A percentile compares a stretch with the other conserved stretches of the same genome.
Evolutionary conservation across 73 alveolate species (phyloP).

Genomic region (Uronychia binucleata): DNA sequence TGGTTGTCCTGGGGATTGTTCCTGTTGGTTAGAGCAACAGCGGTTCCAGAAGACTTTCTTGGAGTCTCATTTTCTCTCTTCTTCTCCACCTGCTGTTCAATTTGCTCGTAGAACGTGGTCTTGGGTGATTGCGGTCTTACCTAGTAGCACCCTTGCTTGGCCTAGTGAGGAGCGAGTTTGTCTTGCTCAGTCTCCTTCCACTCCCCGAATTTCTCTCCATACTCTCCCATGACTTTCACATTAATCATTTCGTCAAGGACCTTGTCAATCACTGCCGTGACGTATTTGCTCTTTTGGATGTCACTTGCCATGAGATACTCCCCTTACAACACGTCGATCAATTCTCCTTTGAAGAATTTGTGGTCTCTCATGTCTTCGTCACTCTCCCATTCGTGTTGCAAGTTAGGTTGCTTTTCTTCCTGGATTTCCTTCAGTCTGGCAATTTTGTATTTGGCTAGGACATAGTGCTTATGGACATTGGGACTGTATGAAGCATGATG

Average conservation of each 20-base stretch:
- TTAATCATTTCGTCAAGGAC: conserved; percentile 55
- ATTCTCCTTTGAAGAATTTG: conserved; percentile 48
- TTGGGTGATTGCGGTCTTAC: no score
- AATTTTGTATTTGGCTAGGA: conserved; percentile 13
- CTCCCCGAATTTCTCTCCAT: no score
- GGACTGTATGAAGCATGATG: not conserved
- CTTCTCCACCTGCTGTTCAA: no score
- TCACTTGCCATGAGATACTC: not conserved
- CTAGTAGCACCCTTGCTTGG: no score
- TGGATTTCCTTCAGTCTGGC: conserved; percentile 4
- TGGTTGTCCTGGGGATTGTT: no score
- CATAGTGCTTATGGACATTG: not conserved
- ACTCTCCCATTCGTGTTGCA: conserved; percentile 20
- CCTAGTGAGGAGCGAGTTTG: no score
- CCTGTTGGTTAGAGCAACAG: no score
- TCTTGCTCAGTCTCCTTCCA: no score
- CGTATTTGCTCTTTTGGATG: conserved; percentile 9
- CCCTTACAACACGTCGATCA: conserved; percentile 16
- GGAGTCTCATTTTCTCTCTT: no score
- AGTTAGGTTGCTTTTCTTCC: conserved; percentile 8
- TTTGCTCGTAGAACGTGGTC: no score
- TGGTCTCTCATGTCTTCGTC: conserved; percentile 35
- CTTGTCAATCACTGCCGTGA: conserved; percentile 19
- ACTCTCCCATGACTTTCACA: no score
- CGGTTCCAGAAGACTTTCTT: no score